Percentiles rank a stretch among this genome's conserved stretches.
These are phyloP conservation scores for Monilinia fructigena DNA, from an alignment of 2,329 filamentous ascomycete species.

Conservation along the genomic window DNA sequence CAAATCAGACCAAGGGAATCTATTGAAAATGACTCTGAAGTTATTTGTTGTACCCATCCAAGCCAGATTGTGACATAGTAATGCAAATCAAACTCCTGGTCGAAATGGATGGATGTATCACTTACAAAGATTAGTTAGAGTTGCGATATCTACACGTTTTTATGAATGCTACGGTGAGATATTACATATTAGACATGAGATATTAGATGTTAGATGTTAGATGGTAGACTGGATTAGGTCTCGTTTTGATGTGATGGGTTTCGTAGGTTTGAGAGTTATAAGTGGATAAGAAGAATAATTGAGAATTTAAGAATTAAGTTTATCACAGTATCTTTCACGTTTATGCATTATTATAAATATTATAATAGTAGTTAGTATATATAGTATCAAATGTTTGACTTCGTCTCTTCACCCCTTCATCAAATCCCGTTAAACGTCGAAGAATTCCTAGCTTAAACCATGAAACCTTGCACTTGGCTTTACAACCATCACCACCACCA, in stretches of 20 bases:
- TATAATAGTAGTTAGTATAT: too few species aligned
- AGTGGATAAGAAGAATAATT: not conserved
- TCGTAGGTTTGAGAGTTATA: not conserved
- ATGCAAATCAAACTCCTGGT: not conserved
- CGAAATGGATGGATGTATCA: not conserved
- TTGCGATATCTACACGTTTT: conserved; percentile 1
- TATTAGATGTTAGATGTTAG: not conserved
- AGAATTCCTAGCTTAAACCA: not conserved
- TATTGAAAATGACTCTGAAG: not conserved
- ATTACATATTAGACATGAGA: too few species aligned
- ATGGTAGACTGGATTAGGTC: not conserved
- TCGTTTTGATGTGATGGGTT: not conserved
- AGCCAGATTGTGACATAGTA: not conserved
- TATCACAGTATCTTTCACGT: not conserved
- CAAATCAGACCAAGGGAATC: too few species aligned
- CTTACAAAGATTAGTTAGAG: too few species aligned
- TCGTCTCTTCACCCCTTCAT: not conserved
- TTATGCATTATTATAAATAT: not conserved
- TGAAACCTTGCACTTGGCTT: not conserved
- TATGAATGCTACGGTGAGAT: not conserved
- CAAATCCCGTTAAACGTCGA: conserved; percentile 3
- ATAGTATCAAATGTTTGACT: not conserved
- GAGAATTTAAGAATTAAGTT: not conserved
- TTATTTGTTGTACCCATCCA: not conserved
- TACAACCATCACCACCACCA: not conserved